Evolutionary conservation across 257 asterid genomes (phyloP).

Genomic region (Scutellaria galericulata): DNA sequence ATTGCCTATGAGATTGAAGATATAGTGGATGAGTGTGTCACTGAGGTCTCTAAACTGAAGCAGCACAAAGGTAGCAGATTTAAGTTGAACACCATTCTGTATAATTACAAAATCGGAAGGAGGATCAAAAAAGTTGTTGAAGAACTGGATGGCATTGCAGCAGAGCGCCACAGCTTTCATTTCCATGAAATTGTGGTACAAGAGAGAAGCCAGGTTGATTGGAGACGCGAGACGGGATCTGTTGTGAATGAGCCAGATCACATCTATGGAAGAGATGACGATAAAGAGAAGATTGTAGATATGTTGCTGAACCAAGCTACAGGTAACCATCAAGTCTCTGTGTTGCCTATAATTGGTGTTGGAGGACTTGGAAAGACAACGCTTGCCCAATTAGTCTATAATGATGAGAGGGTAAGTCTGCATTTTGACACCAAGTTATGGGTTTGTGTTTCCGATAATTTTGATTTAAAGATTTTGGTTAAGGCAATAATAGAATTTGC

Average conservation of each 20-base stretch:
- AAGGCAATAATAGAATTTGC: constrained; percentile 24
- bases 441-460: constrained; percentile 33
- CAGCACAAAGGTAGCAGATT: too few species aligned
- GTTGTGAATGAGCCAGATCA: not conserved
- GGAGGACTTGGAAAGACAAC: constrained; percentile 41
- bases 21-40: too few species aligned
- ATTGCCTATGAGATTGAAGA: too few species aligned
- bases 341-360: constrained; percentile 34
- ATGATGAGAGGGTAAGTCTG: constrained; percentile 1
- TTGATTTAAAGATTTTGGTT: constrained; percentile 21
- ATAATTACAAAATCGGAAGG: too few species aligned
- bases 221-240: constrained; percentile 37
- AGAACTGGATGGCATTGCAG: too few species aligned
- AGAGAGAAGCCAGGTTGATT: not conserved
- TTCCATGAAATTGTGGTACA: too few species aligned
- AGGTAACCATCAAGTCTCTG: constrained; percentile 5
- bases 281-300: constrained; percentile 27
- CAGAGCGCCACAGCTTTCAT: too few species aligned
- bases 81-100: too few species aligned
- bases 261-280: constrained; percentile 39
- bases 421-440: constrained; percentile 32
- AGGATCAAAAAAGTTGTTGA: too few species aligned
- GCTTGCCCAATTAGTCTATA: constrained; percentile 31
- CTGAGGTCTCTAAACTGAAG: too few species aligned
- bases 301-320: constrained; percentile 26